Base-by-base conservation (phyloP, 2,329 filamentous ascomycete species). In the Penicillium sp. region DNA sequence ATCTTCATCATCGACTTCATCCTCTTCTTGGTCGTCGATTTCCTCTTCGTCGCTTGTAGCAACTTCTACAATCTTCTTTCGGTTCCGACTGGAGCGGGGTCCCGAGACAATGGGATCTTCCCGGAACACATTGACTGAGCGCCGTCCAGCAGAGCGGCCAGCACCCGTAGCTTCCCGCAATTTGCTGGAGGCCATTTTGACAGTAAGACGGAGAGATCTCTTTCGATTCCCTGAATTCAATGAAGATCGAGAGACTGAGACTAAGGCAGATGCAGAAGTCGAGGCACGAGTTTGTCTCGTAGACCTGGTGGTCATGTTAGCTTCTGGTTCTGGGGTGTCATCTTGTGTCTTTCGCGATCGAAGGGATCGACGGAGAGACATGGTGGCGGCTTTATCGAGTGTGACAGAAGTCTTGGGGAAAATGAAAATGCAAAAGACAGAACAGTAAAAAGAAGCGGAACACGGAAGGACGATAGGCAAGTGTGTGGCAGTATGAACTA, bases 161-260 rank as follows among this genome's bases (percentile, higher is more conserved):
- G 70, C 66, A 47, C 69, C 70, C 47, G 76, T 81, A 27, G 77
- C 78, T 63, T 81, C 79, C 33, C 79, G 78, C 54, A 81, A 68
- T 67, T 79, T 81, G 65, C 73, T 79, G 21, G 78, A 74, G 19
- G 79, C 77, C 74, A 81, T 80, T 62, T 78, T 82, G 50, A 82
- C 74, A 6, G 76, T 81, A 53, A 82, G 66, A 61, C 74, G 76
- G 48, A 82, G 75, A 41, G 78, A 77, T 65, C 71, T 76, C 58
- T 70, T 69, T 19, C 65, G 61, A 54, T 77, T 73, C 53, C 72
- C 75, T 15, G 72, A 68, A 21, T 67, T 67, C 53, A 75, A 68
- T 19, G 70, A 62, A 48, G 71, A 70, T 57, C 73, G 72, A 48
- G 73, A 73, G 36, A 77, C 39, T 6, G 48, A 44, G 13, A 56